Evolutionary conservation across 2,329 filamentous ascomycete genomes (phyloP).

Genomic region (Capronia americana): DNA sequence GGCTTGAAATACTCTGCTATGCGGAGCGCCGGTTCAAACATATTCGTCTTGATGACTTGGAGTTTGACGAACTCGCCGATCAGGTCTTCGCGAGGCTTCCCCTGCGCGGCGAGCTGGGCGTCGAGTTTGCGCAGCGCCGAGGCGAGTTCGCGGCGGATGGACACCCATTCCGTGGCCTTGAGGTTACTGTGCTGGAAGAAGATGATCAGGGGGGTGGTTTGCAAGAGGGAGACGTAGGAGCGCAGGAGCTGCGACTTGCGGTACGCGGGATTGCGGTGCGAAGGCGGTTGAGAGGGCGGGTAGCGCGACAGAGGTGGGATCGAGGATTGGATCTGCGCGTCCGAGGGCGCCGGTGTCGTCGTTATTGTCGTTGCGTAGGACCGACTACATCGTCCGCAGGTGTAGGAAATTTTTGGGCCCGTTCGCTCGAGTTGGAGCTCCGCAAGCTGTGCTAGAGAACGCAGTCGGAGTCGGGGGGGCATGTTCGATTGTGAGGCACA

Average conservation of each 20-base stretch:
- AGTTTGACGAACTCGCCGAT: slow-evolving; percentile 72
- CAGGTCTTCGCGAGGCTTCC: slow-evolving; percentile 47
- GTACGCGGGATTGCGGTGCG: slow-evolving; percentile 81
- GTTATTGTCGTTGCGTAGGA: slow-evolving; percentile 54
- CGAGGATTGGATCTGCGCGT: slow-evolving; percentile 54
- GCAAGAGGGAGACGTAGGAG: slow-evolving; percentile 85
- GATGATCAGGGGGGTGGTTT: slow-evolving; percentile 81
- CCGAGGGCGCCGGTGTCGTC: slow-evolving; percentile 60
- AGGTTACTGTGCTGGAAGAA: slow-evolving; percentile 85
- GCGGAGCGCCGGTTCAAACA: slow-evolving; percentile 83
- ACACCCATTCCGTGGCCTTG: slow-evolving; percentile 75
- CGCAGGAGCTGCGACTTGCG: slow-evolving; percentile 89
- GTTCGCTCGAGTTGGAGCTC: slow-evolving; percentile 44
- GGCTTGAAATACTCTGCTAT: slow-evolving; percentile 83
- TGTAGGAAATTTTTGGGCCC: slow-evolving; percentile 31
- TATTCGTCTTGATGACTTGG: slow-evolving; percentile 85
- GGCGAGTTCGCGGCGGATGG: slow-evolving; percentile 72
- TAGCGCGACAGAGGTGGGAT: slow-evolving; percentile 57
- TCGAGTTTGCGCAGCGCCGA: slow-evolving; percentile 69
- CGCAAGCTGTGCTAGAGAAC: slow-evolving; percentile 45
- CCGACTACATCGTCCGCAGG: slow-evolving; percentile 43
- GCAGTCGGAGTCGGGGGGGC: slow-evolving; percentile 60
- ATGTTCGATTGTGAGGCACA: slow-evolving; percentile 44
- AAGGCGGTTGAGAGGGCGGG: slow-evolving; percentile 78
- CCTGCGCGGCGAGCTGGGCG: slow-evolving; percentile 65